Percentiles rank a stretch among this genome's conserved stretches.
These are phyloP conservation scores for Drosera capensis DNA, from an alignment of 148 eudicot genomes.

Conservation along the genomic window DNA sequence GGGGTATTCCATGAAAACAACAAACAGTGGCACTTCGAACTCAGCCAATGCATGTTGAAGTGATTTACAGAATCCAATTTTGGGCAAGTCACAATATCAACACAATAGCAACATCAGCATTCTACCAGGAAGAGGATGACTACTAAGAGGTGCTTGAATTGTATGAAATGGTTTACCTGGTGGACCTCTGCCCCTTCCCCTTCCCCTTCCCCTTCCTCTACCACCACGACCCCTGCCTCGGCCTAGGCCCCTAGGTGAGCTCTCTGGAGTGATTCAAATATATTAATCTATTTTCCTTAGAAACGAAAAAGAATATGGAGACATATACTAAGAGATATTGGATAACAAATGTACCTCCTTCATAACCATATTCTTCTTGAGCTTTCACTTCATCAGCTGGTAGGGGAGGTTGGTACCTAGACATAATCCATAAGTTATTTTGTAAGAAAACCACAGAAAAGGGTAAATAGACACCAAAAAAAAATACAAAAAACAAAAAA, in stretches of 20 bases:
- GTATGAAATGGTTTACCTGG: too few relatives aligned
- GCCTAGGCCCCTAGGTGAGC: constrained; percentile 52
- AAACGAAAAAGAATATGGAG: not conserved
- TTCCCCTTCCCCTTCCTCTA: constrained; percentile 83
- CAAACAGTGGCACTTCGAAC: too few relatives aligned
- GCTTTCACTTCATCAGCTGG: constrained; percentile 89
- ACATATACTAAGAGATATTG: not conserved
- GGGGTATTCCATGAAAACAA: too few relatives aligned
- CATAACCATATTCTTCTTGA: constrained; percentile 44
- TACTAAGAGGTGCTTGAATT: too few relatives aligned
- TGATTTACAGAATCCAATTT: too few relatives aligned
- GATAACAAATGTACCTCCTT: constrained; percentile 39
- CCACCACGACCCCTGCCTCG: constrained; percentile 88
- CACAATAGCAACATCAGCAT: too few relatives aligned
- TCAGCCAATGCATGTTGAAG: too few relatives aligned
- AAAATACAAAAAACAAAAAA: not conserved
- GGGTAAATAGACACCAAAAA: not conserved
- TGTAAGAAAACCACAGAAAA: not conserved
- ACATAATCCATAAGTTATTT: constrained; percentile 3
- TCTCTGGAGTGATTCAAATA: constrained; percentile 36
- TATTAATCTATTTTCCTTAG: constrained; percentile 7
- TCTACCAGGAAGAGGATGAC: too few relatives aligned
- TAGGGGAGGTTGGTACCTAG: constrained; percentile 85
- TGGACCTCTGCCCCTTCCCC: constrained; percentile 7
- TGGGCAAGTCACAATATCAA: too few relatives aligned